Conservation (phyloP, 768 basidiomycete species). For the Podaxis sp. region DNA sequence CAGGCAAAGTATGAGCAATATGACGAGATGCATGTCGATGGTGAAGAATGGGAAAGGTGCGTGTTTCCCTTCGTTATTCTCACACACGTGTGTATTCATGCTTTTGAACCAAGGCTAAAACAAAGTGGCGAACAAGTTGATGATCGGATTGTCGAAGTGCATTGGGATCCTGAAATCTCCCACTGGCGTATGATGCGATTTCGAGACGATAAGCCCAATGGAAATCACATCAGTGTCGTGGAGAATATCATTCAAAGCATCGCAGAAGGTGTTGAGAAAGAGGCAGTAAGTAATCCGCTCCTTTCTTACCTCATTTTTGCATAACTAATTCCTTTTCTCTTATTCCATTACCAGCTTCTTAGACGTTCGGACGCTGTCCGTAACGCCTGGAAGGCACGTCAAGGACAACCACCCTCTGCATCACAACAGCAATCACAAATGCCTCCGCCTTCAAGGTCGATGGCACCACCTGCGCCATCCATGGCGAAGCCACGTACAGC, state of each 20-base stretch:
- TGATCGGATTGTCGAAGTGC: slow-evolving; percentile 92
- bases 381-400: slow-evolving; percentile 72
- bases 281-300: slow-evolving; percentile 57
- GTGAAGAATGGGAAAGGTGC: slow-evolving; percentile 92
- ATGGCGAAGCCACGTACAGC: slow-evolving; percentile 21
- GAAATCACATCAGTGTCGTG: slow-evolving; percentile 84
- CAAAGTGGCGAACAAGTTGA: slow-evolving; percentile 82
- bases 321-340: neutral
- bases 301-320: neutral
- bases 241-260: slow-evolving; percentile 90
- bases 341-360: slow-evolving; percentile 53
- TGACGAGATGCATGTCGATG: slow-evolving; percentile 82
- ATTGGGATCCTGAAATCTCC: slow-evolving; percentile 71
- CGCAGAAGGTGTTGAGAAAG: slow-evolving; percentile 90
- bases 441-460: slow-evolving; percentile 23
- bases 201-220: slow-evolving; percentile 90
- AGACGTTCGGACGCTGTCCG: slow-evolving; percentile 63
- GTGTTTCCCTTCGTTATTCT: slow-evolving; percentile 29
- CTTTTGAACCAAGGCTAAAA: slow-evolving; percentile 64
- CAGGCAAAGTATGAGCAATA: slow-evolving; percentile 73
- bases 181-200: slow-evolving; percentile 93
- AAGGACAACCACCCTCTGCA: slow-evolving; percentile 29
- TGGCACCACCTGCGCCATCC: slow-evolving; percentile 23
- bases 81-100: neutral
- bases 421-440: slow-evolving; percentile 25